A percentile compares a stretch with the other conserved stretches of the same genome.
Evolutionary conservation across 441 rosid genomes (phyloP).

Genomic region (Kokia cookei): DNA sequence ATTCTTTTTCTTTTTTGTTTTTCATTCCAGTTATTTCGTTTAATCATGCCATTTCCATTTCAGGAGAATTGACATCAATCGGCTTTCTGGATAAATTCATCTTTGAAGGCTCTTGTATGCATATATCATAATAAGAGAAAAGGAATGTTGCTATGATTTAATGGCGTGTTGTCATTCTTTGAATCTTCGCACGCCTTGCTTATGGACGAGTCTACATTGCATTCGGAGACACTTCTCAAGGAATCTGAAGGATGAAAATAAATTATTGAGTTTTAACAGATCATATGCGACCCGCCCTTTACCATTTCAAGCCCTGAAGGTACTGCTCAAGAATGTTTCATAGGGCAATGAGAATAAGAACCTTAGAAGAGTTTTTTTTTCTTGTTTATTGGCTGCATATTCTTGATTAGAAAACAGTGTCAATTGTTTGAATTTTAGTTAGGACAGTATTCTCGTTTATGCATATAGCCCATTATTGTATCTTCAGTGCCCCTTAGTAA

Average conservation of each 20-base stretch:
- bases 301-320: conserved; percentile 17
- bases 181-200: conserved; percentile 26
- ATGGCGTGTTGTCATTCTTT: conserved; percentile 39
- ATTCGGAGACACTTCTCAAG: conserved; percentile 20
- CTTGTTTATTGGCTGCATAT: neutral
- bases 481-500: neutral
- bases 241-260: conserved; percentile 10
- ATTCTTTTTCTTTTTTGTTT: neutral
- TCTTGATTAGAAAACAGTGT: neutral
- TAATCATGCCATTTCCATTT: neutral
- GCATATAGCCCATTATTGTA: neutral
- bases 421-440: neutral
- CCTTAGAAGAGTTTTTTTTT: neutral
- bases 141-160: conserved; percentile 17
- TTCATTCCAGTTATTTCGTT: neutral
- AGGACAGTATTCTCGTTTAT: neutral
- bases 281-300: conserved; percentile 10
- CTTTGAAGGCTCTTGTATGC: neutral
- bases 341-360: neutral
- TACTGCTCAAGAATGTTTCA: conserved; percentile 6
- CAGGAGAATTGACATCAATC: neutral
- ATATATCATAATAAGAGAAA: neutral
- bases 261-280: conserved; percentile 14
- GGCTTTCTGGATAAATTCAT: conserved; percentile 11
- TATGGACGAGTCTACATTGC: conserved; percentile 31